Evolutionary conservation across 331 rosid species (phyloP), one percentile per base, ranked within the genome.

Genomic region (Pyracantha coccinea): DNA sequence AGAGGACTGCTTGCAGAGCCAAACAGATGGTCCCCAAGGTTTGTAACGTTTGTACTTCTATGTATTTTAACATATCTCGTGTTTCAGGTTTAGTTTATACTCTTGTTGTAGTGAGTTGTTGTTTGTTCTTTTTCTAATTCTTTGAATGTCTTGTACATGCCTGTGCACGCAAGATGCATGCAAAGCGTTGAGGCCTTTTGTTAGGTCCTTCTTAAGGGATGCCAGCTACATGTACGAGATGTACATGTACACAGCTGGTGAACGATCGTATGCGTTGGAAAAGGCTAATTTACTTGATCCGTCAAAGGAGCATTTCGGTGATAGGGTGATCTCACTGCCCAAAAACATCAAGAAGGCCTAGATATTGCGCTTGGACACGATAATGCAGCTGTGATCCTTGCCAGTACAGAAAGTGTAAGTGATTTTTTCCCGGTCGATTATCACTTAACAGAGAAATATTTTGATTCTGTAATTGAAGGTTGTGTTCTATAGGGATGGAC

Each of bases 161-260:
- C 33, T 66, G 23, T 61, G 35, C 9, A 16, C 8, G 59, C 52
- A 8, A 21, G 11, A 88, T 92, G 89, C 82, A 47, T 44, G 90
- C 52, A 92, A 91, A 2, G 28, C 28, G 83, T 87, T 94, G 79
- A 87, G 97, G 86, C 98, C 95, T 27, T 93, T 75, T 73, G 91
- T 89, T 21, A 88, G 79, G 47, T 69, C 82, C 7, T 93, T 93
- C 86, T 73, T 93, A 47, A 90, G 85, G 82, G 95, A 90, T 79
- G 95, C 90, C 68, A 88, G 80, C 54, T 85, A 85, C 65, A 55
- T 90, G 79, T 93, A 87, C 63, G 95, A 93, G 71, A 79, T 89
- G 90, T 90, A 90, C 79, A 88, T 93, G 57, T 89, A 90, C 81
- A 90, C 98, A 10, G 87, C 90, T 96, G 92, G 98, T 64, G 98